Evolutionary conservation across 2,329 filamentous ascomycete genomes (phyloP).

Genomic region (Celoporthe dispersa): DNA sequence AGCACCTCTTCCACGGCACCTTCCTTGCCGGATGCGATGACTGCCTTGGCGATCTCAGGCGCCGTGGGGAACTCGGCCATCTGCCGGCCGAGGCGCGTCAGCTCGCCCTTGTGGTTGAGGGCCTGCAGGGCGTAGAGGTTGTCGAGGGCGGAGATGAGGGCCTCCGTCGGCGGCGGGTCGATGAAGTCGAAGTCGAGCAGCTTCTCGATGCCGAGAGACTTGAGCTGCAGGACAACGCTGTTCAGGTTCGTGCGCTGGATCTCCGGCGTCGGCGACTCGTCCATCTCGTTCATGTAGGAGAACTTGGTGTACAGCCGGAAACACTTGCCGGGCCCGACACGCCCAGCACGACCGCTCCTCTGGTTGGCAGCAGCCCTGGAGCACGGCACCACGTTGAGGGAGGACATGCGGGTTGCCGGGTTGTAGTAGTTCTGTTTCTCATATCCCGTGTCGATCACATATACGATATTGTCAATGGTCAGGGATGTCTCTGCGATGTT

Average conservation of each 20-base stretch:
- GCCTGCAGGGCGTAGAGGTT: conserved; percentile 90
- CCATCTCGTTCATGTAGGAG: conserved; percentile 92
- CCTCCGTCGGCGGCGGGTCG: conserved; percentile 88
- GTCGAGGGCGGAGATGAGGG: conserved; percentile 86
- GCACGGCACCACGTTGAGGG: conserved; percentile 86
- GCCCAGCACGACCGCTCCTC: conserved; percentile 87
- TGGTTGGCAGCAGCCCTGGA: conserved; percentile 93
- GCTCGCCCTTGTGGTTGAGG: conserved; percentile 82
- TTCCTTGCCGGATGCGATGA: conserved; percentile 85
- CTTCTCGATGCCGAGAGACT: conserved; percentile 89
- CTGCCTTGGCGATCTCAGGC: conserved; percentile 86
- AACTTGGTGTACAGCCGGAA: conserved; percentile 94
- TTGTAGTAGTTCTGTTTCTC: conserved; percentile 97
- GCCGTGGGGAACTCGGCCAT: conserved; percentile 96
- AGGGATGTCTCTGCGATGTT: conserved; percentile 97
- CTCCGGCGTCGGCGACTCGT: conserved; percentile 89
- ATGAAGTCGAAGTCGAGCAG: conserved; percentile 95
- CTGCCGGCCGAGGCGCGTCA: conserved; percentile 89
- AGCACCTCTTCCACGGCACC: conserved; percentile 94
- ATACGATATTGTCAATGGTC: conserved; percentile 94
- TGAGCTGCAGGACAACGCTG: conserved; percentile 81
- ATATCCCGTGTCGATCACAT: conserved; percentile 93
- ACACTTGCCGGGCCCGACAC: conserved; percentile 89
- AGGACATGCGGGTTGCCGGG: conserved; percentile 88
- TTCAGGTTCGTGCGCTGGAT: conserved; percentile 91